Conservation (phyloP, 768 basidiomycete genomes). For the Filobasidium floriforme region DNA sequence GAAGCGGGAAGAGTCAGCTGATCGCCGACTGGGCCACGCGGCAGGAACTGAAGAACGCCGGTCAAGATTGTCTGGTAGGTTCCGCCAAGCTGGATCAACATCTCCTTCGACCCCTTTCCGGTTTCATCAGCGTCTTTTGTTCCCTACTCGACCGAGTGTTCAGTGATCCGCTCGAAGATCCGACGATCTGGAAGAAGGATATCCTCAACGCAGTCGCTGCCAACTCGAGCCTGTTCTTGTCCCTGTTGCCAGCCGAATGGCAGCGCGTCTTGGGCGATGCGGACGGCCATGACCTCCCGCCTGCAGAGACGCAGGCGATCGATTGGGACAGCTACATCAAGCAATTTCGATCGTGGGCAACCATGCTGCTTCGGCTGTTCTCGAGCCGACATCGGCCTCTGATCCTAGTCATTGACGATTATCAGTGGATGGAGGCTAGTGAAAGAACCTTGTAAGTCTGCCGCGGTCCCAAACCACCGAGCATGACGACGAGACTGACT, state of each 20-base stretch:
- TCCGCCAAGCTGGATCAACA: slow-evolving; percentile 50
- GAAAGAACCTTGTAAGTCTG: slow-evolving; percentile 12
- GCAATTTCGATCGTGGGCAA: slow-evolving; percentile 18
- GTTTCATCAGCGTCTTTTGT: slow-evolving; percentile 35
- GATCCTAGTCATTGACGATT: slow-evolving; percentile 32
- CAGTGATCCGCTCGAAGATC: slow-evolving; percentile 36
- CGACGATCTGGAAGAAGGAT: slow-evolving; percentile 25
- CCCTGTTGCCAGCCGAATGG: slow-evolving; percentile 27
- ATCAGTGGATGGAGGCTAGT: slow-evolving; percentile 31
- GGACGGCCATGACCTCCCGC: not conserved
- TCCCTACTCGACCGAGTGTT: slow-evolving; percentile 33
- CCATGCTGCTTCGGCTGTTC: slow-evolving; percentile 28
- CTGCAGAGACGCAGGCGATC: slow-evolving; percentile 7
- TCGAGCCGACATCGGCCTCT: slow-evolving; percentile 25
- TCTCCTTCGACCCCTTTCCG: slow-evolving; percentile 57
- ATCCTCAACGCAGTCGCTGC: slow-evolving; percentile 29
- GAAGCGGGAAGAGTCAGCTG: slow-evolving; percentile 17
- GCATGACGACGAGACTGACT: not conserved
- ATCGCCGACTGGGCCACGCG: slow-evolving; percentile 18
- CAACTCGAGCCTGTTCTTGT: slow-evolving; percentile 30
- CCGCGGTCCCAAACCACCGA: no score
- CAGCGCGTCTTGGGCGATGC: slow-evolving; percentile 20
- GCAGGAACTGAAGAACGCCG: slow-evolving; percentile 14
- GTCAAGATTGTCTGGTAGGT: slow-evolving; percentile 20
- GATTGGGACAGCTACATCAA: slow-evolving; percentile 20